phyloP scores from a whole-genome alignment of 352 stramenopile genomes.

The Phytophthora tubulina region DNA sequence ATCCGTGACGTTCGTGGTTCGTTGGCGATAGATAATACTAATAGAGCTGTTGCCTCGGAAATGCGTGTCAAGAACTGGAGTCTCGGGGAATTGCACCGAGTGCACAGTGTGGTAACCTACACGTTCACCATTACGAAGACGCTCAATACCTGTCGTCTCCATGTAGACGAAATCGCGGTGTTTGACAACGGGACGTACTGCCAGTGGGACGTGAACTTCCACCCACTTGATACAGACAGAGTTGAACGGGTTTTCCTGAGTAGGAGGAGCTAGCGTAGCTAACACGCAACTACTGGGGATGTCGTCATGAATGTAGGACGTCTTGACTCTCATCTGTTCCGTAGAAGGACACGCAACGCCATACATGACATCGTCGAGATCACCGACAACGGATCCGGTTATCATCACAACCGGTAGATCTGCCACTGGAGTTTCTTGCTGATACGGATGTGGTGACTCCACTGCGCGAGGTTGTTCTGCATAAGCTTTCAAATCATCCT shows the following conservation, averaged over 20 bases:
- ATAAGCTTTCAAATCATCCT: conserved; percentile 42
- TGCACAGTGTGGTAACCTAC: conserved; percentile 57
- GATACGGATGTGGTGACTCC: conserved; percentile 6
- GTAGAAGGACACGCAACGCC: conserved; percentile 41
- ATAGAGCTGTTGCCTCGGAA: conserved; percentile 66
- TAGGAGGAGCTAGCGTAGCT: conserved; percentile 42
- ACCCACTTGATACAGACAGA: conserved; percentile 62
- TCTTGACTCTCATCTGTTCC: conserved; percentile 50
- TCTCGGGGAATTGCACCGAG: conserved; percentile 57
- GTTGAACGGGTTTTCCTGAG: conserved; percentile 44
- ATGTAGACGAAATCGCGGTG: conserved; percentile 63
- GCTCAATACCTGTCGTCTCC: conserved; percentile 52
- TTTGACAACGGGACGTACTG: conserved; percentile 48
- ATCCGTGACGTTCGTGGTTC: conserved; percentile 55
- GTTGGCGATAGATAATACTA: conserved; percentile 67
- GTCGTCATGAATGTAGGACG: conserved; percentile 56
- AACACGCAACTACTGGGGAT: conserved; percentile 57
- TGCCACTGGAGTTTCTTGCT: conserved; percentile 20
- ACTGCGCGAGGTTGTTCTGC: conserved; percentile 25
- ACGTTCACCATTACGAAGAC: conserved; percentile 47
- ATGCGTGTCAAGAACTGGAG: conserved; percentile 42
- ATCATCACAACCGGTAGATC: conserved; percentile 46
- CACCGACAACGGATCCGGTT: conserved; percentile 39
- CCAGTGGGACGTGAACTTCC: conserved; percentile 45
- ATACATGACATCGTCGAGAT: conserved; percentile 56